phyloP scores from a whole-genome alignment of 768 basidiomycete genomes.

The Cystobasidium onofrii region DNA sequence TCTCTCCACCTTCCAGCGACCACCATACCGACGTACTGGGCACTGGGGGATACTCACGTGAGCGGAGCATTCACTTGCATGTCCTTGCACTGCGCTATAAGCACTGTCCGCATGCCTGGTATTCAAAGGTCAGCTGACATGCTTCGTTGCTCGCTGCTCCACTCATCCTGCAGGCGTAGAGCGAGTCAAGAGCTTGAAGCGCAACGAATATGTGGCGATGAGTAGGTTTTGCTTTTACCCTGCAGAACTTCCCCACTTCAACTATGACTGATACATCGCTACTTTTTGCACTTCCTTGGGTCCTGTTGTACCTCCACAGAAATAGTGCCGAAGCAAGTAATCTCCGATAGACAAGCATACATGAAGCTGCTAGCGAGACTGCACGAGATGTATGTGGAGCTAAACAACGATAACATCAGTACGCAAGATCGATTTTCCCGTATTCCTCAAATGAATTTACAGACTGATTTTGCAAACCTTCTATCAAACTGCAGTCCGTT shows the following conservation, averaged over 20 bases:
- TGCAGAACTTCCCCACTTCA: background rate
- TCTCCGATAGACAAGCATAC: constrained; percentile 15
- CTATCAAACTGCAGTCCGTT: background rate
- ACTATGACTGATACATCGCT: too few species aligned
- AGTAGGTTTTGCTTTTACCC: background rate
- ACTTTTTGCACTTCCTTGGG: too few species aligned
- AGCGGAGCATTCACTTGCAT: background rate
- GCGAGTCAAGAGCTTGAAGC: constrained; percentile 24
- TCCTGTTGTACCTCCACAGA: background rate
- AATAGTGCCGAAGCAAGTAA: constrained; percentile 22
- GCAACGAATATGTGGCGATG: constrained; percentile 16
- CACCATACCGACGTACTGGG: constrained; percentile 27
- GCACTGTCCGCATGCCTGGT: background rate
- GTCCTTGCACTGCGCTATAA: background rate
- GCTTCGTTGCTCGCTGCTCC: background rate
- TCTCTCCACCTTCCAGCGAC: constrained; percentile 7
- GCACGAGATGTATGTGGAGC: constrained; percentile 28
- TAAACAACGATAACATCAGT: constrained; percentile 24
- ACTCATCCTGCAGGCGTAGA: background rate
- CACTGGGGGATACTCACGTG: constrained; percentile 27
- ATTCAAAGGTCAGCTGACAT: too few species aligned
- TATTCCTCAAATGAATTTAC: background rate
- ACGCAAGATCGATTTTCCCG: background rate
- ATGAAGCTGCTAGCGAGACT: constrained; percentile 19
- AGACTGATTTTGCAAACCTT: background rate